These are phyloP conservation scores for Fusarium sp. DNA, from an alignment of 2,329 filamentous ascomycete species.

Conservation along the genomic window DNA sequence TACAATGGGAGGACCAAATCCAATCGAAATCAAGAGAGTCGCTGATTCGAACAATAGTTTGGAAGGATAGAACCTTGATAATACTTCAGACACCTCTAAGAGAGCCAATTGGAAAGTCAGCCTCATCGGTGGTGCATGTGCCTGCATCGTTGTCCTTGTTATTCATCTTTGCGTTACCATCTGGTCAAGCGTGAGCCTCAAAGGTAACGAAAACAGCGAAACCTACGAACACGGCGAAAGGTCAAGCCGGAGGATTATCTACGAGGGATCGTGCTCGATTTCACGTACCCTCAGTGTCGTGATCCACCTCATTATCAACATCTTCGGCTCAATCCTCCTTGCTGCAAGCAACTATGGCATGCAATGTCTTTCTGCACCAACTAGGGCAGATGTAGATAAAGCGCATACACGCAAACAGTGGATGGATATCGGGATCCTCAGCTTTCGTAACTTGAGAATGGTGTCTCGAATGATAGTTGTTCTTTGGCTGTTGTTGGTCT, in stretches of 20 bases:
- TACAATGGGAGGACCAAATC: background rate
- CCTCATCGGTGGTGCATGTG: background rate
- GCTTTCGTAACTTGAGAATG: background rate
- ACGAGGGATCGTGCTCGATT: background rate
- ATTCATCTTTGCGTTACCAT: background rate
- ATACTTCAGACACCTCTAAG: background rate
- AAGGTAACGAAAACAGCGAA: too few species aligned
- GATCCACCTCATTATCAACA: background rate
- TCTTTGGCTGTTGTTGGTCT: background rate
- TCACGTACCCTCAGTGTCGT: background rate
- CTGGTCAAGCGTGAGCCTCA: background rate
- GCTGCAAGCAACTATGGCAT: background rate
- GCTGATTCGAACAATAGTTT: background rate
- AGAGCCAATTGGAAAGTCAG: background rate
- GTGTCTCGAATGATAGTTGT: fast-evolving
- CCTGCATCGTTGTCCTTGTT: background rate
- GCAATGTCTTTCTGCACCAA: background rate
- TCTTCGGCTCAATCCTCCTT: background rate
- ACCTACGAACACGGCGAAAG: too few species aligned
- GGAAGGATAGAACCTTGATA: background rate
- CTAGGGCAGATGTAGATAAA: background rate
- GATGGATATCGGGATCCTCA: background rate
- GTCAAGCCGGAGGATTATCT: background rate
- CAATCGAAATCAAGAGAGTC: background rate
- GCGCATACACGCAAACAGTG: fast-evolving